These are phyloP conservation scores for Zhuliangozyma blackwelliae DNA, from an alignment of 1,139 yeast species.

Conservation along the genomic window DNA sequence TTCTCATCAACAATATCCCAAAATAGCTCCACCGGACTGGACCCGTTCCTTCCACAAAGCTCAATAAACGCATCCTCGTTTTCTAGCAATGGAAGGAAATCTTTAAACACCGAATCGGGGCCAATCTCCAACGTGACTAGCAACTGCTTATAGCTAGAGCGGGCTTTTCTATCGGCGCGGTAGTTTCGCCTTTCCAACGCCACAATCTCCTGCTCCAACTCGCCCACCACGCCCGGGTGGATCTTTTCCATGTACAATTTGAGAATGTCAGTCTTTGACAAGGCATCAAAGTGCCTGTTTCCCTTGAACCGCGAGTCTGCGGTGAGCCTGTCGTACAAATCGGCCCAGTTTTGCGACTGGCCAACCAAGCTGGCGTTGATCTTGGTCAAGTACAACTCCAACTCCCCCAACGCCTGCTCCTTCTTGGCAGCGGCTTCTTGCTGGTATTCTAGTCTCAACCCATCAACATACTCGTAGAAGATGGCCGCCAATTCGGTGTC, in stretches of 20 bases:
- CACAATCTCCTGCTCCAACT: constrained; percentile 34
- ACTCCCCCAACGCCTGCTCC: constrained; percentile 48
- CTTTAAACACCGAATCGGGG: constrained; percentile 59
- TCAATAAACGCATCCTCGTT: constrained; percentile 57
- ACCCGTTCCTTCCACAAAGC: constrained; percentile 74
- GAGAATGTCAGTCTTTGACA: constrained; percentile 60
- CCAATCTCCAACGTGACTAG: constrained; percentile 41
- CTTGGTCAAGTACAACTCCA: constrained; percentile 44
- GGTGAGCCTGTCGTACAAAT: constrained; percentile 33
- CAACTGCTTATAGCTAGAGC: constrained; percentile 53
- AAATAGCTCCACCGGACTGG: constrained; percentile 72
- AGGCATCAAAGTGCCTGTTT: constrained; percentile 50
- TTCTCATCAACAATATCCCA: constrained; percentile 72
- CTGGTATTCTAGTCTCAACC: constrained; percentile 38
- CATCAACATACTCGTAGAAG: constrained; percentile 46
- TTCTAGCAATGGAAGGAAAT: constrained; percentile 48
- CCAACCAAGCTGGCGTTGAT: constrained; percentile 29
- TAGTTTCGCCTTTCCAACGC: constrained; percentile 37
- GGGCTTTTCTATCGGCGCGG: constrained; percentile 58
- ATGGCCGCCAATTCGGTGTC: constrained; percentile 52
- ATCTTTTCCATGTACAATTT: constrained; percentile 49
- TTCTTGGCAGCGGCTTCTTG: constrained; percentile 25
- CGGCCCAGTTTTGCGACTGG: constrained; percentile 41
- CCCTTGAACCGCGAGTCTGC: constrained; percentile 53
- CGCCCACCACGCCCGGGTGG: constrained; percentile 29